phyloP scores from a whole-genome alignment of 78 protist species.

The Polysphondylium violaceum region DNA sequence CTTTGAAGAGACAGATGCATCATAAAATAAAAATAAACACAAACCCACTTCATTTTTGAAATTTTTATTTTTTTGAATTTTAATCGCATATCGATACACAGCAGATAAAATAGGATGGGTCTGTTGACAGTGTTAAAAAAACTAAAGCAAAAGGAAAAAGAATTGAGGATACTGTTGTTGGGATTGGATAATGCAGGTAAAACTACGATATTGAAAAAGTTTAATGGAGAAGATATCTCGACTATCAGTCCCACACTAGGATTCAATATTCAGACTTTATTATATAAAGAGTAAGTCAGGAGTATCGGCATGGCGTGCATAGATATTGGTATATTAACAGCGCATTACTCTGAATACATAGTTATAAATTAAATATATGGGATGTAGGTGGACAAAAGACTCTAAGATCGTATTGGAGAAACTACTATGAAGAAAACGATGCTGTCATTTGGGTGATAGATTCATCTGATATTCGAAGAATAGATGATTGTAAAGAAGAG shows the following conservation, averaged over 20 bases:
- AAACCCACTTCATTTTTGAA: too few relatives aligned
- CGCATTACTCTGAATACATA: slow-evolving; percentile 9
- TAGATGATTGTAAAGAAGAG: slow-evolving; percentile 91
- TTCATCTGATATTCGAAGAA: slow-evolving; percentile 92
- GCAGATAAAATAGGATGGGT: too few relatives aligned
- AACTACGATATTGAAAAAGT: slow-evolving; percentile 96
- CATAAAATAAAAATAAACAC: too few relatives aligned
- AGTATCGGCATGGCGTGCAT: too few relatives aligned
- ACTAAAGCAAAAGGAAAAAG: slow-evolving; percentile 95
- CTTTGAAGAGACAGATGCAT: too few relatives aligned
- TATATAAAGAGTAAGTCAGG: slow-evolving; percentile 72
- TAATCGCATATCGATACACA: too few relatives aligned
- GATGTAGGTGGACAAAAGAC: slow-evolving; percentile 99
- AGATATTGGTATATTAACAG: too few relatives aligned
- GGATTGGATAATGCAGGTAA: slow-evolving; percentile 99
- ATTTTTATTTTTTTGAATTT: too few relatives aligned
- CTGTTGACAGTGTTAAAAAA: slow-evolving; percentile 95
- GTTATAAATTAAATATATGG: slow-evolving; percentile 98
- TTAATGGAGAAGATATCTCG: slow-evolving; percentile 95
- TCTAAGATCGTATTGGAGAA: slow-evolving; percentile 98
- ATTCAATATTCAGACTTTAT: slow-evolving; percentile 96
- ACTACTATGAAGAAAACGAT: slow-evolving; percentile 98
- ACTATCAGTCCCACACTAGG: slow-evolving; percentile 98
- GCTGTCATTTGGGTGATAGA: slow-evolving; percentile 99
- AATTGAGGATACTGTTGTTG: slow-evolving; percentile 96